Evolutionary conservation across 805 yeast species (phyloP).

Genomic region (Saturnispora halmiae): DNA sequence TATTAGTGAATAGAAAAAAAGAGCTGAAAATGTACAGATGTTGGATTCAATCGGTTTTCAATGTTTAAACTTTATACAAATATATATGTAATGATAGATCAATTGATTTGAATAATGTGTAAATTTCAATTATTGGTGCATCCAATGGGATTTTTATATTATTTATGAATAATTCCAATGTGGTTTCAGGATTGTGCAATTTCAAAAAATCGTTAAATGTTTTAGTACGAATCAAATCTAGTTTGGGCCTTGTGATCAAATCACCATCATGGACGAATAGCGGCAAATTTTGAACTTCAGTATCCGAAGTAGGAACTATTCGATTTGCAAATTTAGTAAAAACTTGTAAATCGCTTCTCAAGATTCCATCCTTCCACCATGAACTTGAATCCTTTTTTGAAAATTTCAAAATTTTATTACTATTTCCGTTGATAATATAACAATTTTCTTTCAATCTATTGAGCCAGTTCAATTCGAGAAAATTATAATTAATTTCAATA

Average conservation of each 20-base stretch:
- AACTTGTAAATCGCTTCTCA: constrained; percentile 19
- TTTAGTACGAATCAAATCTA: no score
- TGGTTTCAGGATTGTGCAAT: neutral
- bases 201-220: no score
- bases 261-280: neutral
- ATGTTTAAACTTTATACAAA: constrained; percentile 25
- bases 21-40: constrained; percentile 92
- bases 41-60: constrained; percentile 92
- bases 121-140: constrained; percentile 39
- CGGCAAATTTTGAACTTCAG: constrained; percentile 10
- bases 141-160: constrained; percentile 44
- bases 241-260: constrained; percentile 15
- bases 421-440: constrained; percentile 63
- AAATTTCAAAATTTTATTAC: constrained; percentile 72
- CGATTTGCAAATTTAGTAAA: constrained; percentile 21
- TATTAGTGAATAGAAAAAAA: constrained; percentile 85
- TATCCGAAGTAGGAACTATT: constrained; percentile 24
- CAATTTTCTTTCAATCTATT: constrained; percentile 81
- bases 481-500: neutral
- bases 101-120: constrained; percentile 36
- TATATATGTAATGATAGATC: constrained; percentile 61
- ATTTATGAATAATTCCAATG: constrained; percentile 37
- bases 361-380: constrained; percentile 42
- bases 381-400: constrained; percentile 50
- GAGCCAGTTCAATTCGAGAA: constrained; percentile 48